Evolutionary conservation across 208 protist genomes (phyloP).

Genomic region (Trichomonas vaginalis): DNA sequence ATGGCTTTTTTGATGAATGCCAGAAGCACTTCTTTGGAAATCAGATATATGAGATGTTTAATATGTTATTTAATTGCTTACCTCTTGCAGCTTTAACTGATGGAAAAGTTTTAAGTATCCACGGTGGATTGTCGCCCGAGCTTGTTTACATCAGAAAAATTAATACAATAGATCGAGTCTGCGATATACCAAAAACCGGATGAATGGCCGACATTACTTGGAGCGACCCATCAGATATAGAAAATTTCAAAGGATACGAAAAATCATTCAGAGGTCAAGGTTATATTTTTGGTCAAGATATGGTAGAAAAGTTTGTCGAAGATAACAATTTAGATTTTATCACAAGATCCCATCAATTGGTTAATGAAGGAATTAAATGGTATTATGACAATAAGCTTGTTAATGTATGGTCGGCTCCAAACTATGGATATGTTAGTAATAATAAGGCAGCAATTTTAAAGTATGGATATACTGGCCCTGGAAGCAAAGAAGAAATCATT

Average conservation of each 20-base stretch:
- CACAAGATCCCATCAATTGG: no score
- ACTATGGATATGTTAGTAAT: neutral
- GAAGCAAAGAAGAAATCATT: no score
- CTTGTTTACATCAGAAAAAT: constrained; percentile 32
- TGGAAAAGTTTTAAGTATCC: neutral
- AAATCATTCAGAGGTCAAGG: no score
- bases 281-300: no score
- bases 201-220: constrained; percentile 62
- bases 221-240: constrained; percentile 65
- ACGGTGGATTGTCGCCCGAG: neutral
- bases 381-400: neutral
- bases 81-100: constrained; percentile 52
- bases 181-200: constrained; percentile 29
- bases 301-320: no score
- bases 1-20: constrained; percentile 69
- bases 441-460: neutral
- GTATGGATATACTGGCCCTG: no score
- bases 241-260: constrained; percentile 57
- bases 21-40: constrained; percentile 60
- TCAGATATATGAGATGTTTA: constrained; percentile 60
- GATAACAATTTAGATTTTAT: no score
- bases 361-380: no score
- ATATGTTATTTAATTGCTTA: constrained; percentile 60
- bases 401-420: neutral
- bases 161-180: constrained; percentile 60